Percentiles rank a stretch among this genome's conserved stretches.
Conservation (phyloP, 169 alveolate genomes). For the Ichthyophthirius multifiliis region DNA sequence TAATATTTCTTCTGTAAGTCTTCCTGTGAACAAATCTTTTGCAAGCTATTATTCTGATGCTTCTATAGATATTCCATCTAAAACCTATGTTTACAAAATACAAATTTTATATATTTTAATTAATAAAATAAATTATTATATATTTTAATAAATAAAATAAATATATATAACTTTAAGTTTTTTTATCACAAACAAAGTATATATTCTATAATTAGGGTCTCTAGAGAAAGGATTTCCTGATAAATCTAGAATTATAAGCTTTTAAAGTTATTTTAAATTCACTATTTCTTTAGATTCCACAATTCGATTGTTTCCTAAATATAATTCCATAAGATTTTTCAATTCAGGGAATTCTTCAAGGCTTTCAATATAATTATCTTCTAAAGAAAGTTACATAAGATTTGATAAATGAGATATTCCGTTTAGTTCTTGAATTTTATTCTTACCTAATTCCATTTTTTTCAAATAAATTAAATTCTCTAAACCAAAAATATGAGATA, state of each 20-base stretch:
- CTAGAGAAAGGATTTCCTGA: constrained; percentile 70
- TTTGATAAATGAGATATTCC: constrained; percentile 48
- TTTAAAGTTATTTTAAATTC: constrained; percentile 60
- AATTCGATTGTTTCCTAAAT: constrained; percentile 77
- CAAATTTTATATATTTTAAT: not conserved
- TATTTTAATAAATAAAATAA: too few relatives aligned
- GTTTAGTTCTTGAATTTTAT: constrained; percentile 66
- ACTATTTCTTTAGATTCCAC: constrained; percentile 66
- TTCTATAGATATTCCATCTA: constrained; percentile 67
- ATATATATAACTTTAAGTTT: constrained; percentile 54
- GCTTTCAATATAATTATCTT: constrained; percentile 71
- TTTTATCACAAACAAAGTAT: constrained; percentile 56
- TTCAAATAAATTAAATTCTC: constrained; percentile 58
- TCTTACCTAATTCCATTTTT: constrained; percentile 79
- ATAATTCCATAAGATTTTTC: constrained; percentile 77
- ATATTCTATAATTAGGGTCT: constrained; percentile 61
- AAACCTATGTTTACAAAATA: constrained; percentile 10
- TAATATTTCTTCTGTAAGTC: constrained; percentile 79
- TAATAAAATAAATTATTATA: not conserved
- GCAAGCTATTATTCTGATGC: constrained; percentile 55
- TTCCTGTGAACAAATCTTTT: constrained; percentile 74
- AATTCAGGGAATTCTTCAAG: constrained; percentile 66
- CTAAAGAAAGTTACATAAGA: constrained; percentile 72
- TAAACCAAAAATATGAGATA: constrained; percentile 58
- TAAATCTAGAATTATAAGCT: constrained; percentile 76